A percentile compares a stretch with the other conserved stretches of the same genome.
Conservation (phyloP, 2,329 filamentous ascomycete genomes). For the Ophiostoma quercus region DNA sequence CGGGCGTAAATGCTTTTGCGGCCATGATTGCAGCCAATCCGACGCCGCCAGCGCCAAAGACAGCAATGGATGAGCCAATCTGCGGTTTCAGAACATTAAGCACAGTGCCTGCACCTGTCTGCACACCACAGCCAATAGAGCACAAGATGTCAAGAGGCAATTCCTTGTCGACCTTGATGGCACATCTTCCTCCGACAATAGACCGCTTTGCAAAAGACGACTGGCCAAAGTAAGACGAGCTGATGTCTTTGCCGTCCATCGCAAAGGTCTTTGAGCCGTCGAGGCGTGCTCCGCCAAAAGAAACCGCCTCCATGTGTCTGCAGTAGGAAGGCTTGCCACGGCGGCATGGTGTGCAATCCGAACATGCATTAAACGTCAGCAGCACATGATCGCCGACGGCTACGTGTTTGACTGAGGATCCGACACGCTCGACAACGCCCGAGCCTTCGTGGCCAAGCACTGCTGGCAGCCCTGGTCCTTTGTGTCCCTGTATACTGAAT, state of each 20-base stretch:
- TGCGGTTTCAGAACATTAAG: constrained; percentile 28
- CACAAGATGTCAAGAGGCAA: constrained; percentile 34
- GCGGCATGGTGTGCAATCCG: constrained; percentile 33
- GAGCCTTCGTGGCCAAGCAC: constrained; percentile 46
- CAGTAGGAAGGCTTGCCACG: constrained; percentile 33
- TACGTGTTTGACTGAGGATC: constrained; percentile 28
- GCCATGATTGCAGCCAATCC: constrained; percentile 40
- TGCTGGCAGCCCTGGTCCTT: constrained; percentile 11
- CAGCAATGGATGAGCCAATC: constrained; percentile 31
- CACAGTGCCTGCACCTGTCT: constrained; percentile 42
- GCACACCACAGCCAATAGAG: constrained; percentile 41
- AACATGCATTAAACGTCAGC: constrained; percentile 35
- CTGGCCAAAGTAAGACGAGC: constrained; percentile 23
- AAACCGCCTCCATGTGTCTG: constrained; percentile 21
- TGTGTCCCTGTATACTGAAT: neutral
- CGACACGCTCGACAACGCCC: constrained; percentile 79
- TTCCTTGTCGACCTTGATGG: constrained; percentile 17
- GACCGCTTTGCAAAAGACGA: constrained; percentile 19
- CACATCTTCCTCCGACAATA: constrained; percentile 12
- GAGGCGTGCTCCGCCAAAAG: constrained; percentile 14
- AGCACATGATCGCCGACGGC: constrained; percentile 36
- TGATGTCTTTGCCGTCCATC: neutral
- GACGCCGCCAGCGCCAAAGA: constrained; percentile 40
- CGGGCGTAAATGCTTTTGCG: constrained; percentile 32
- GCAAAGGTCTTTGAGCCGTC: constrained; percentile 10